A percentile compares a stretch with the other conserved stretches of the same genome.
phyloP scores from a whole-genome alignment of 495 filamentous ascomycete species.

The Penicillium bialowiezense region DNA sequence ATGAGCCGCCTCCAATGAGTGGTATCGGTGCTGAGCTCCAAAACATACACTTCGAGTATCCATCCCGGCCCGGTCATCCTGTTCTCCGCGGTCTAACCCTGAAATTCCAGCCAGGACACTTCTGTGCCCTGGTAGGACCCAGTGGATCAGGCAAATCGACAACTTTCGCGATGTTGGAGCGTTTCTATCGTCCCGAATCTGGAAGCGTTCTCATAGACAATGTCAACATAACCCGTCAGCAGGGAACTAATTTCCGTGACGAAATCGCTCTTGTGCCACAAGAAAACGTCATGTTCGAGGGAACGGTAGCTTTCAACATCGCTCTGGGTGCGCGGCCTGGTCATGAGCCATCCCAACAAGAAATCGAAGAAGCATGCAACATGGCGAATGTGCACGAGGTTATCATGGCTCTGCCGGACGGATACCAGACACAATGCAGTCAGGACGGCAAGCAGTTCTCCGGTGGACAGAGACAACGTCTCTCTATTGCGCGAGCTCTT shows the following conservation, averaged over 20 bases:
- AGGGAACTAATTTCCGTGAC: conserved; percentile 42
- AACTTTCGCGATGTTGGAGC: conserved; percentile 56
- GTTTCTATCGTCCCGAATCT: conserved; percentile 50
- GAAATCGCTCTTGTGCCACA: conserved; percentile 54
- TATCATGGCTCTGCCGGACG: conserved; percentile 53
- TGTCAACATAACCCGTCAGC: conserved; percentile 34
- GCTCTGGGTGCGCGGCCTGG: conserved; percentile 46
- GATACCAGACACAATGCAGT: conserved; percentile 63
- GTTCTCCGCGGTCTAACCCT: conserved; percentile 54
- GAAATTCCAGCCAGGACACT: conserved; percentile 53
- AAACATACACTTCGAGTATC: conserved; percentile 58
- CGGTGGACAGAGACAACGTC: conserved; percentile 72
- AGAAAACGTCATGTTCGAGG: conserved; percentile 52
- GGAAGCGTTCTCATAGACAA: conserved; percentile 41
- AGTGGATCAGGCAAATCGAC: conserved; percentile 62
- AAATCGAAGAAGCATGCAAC: conserved; percentile 55
- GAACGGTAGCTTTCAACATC: conserved; percentile 52
- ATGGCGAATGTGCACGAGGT: conserved; percentile 59
- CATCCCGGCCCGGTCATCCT: conserved; percentile 50
- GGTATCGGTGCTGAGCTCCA: conserved; percentile 47
- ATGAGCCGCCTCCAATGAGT: conserved; percentile 6
- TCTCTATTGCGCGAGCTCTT: conserved; percentile 73
- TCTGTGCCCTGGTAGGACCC: conserved; percentile 57
- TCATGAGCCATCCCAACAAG: conserved; percentile 40
- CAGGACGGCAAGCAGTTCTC: conserved; percentile 60